Conservation (phyloP, 495 filamentous ascomycete species). For the Haplographium delicatum region DNA sequence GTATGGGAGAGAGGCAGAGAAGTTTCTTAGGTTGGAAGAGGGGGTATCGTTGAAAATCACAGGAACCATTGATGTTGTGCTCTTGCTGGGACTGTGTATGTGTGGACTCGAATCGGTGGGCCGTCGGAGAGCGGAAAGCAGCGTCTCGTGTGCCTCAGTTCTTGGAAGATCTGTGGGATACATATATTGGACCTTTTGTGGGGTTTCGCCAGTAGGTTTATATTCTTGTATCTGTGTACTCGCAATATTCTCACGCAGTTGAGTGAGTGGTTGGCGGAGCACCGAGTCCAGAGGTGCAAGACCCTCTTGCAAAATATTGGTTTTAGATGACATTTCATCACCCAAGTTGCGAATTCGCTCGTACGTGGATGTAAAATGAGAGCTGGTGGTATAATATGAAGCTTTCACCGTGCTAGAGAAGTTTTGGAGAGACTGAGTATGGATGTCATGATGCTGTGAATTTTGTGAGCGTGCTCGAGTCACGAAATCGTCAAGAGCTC, state of each 20-base stretch:
- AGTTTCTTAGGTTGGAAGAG: constrained; percentile 28
- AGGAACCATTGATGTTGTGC: constrained; percentile 17
- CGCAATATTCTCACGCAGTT: constrained; percentile 61
- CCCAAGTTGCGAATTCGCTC: constrained; percentile 58
- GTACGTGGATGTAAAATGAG: constrained; percentile 57
- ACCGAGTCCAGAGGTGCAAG: constrained; percentile 54
- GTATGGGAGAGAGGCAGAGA: constrained; percentile 29
- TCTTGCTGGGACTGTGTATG: constrained; percentile 16
- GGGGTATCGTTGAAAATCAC: constrained; percentile 21
- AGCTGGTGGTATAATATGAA: constrained; percentile 64
- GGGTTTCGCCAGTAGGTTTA: constrained; percentile 76
- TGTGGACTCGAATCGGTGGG: background rate
- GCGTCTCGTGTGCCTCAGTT: constrained; percentile 61
- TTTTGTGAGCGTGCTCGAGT: constrained; percentile 79
- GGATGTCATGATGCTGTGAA: constrained; percentile 61
- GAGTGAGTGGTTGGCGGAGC: constrained; percentile 60
- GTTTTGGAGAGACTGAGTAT: constrained; percentile 52
- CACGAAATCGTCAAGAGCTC: constrained; percentile 84
- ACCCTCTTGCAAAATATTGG: constrained; percentile 44
- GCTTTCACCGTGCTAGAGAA: constrained; percentile 60
- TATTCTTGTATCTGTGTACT: constrained; percentile 68
- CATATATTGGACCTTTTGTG: constrained; percentile 67
- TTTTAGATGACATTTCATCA: constrained; percentile 53
- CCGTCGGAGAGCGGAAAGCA: constrained; percentile 20
- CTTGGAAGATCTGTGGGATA: constrained; percentile 72